Base-by-base conservation (phyloP, 176 grass and related monocot genomes). In the Thalia dealbata region DNA sequence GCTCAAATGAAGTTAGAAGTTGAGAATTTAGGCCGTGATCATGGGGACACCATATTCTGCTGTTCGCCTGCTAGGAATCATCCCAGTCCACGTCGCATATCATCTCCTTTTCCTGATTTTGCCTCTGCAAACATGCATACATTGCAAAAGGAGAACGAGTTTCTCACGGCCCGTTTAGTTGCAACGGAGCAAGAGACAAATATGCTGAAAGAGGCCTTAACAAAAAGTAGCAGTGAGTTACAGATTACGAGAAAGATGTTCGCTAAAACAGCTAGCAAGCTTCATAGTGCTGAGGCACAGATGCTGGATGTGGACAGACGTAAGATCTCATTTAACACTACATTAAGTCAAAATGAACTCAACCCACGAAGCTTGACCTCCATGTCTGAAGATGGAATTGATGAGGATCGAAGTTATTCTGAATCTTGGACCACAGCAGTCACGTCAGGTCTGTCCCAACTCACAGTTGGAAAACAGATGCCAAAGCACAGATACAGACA, bases 1-100 rank as follows among this genome's bases (percentile, higher is more conserved):
- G 95, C 95, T 78, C 95, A 95, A 80, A 99, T 99, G 95, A 99
- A 95, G 81, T 80, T 99, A 83, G 95, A 99, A 76, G 95, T 95
- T 44, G 95, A 99, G 64, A 99, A 87, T 81, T 48, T 99, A 75
- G 90, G 95, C 43, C 82, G 95, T 81, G 90, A 91, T 45, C 84
- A 78, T 79, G 85, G 85, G 68, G 95, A 99, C 32, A 89, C 58
- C 44, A 97, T 87, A 90, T 76, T 93, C 24, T 71, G 88, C 2
- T 76, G 90, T 43, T 90, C 95, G 45, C 87, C 88, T 63, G 81
- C 83, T 79, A 88, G 79, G 81, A 92, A 81, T 81, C n/a, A n/a
- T n/a, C 73, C 78, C 66, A 79, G 75, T 59, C 85, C 87, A 69
- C 83, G 85, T 81, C 78, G 69, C 50, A 73, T 81, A 67, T 79